These are phyloP conservation scores for Leccinum longicurvipes DNA, from an alignment of 768 basidiomycete species.

Conservation along the genomic window DNA sequence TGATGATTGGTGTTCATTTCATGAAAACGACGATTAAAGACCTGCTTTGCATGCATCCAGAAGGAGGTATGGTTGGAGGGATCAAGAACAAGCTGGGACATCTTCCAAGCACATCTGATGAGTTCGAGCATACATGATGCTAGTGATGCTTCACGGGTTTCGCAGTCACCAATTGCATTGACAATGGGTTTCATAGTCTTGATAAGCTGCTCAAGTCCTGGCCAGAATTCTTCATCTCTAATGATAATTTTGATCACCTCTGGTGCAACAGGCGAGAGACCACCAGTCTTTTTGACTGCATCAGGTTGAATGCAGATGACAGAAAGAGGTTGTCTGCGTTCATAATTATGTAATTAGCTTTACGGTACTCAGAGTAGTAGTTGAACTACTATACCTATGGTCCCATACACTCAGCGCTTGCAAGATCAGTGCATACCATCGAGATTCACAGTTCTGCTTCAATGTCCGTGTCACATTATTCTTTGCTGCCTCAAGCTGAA, in stretches of 20 bases:
- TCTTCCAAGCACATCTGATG: neutral
- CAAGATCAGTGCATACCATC: slow-evolving; percentile 24
- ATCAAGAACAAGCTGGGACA: neutral
- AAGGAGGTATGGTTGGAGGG: slow-evolving; percentile 14
- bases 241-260: neutral
- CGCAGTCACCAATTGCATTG: neutral
- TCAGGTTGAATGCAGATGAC: neutral
- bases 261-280: neutral
- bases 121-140: neutral
- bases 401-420: slow-evolving; percentile 17
- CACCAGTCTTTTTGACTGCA: neutral
- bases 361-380: too few species aligned
- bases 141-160: neutral
- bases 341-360: neutral
- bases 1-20: slow-evolving; percentile 33
- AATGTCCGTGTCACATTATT: slow-evolving; percentile 10
- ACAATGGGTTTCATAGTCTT: neutral
- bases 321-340: neutral
- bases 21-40: slow-evolving; percentile 31
- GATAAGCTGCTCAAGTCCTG: neutral
- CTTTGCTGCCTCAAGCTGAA: slow-evolving; percentile 14
- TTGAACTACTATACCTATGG: slow-evolving; percentile 12
- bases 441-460: slow-evolving; percentile 25
- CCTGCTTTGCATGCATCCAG: slow-evolving; percentile 19
- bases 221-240: neutral